phyloP scores from a whole-genome alignment of 441 rosid species.

The Populus hybrid region DNA sequence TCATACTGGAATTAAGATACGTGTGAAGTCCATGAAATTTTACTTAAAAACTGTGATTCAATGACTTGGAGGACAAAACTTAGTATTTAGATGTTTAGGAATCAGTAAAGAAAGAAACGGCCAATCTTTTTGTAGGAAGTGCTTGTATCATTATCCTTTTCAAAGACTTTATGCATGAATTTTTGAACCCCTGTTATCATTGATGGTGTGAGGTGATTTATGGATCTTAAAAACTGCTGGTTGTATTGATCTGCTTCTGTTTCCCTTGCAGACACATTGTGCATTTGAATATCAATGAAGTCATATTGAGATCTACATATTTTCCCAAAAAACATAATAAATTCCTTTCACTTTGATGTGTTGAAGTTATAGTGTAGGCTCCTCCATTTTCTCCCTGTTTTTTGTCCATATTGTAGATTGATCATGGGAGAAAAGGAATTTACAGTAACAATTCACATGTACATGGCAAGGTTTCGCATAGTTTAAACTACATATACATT shows the following conservation, averaged over 20 bases:
- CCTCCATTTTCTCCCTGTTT: neutral
- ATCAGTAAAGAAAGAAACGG: neutral
- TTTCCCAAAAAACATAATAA: neutral
- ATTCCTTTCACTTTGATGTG: neutral
- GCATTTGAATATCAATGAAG: neutral
- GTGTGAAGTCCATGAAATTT: neutral
- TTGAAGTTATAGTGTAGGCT: neutral
- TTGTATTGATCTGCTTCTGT: neutral
- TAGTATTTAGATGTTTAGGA: neutral
- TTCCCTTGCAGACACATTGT: neutral
- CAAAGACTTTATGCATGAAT: neutral
- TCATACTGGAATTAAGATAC: neutral
- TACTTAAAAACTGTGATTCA: neutral
- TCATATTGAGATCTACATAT: neutral
- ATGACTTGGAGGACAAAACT: neutral
- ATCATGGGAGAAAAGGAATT: neutral
- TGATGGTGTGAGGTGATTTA: neutral
- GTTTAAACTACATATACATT: neutral
- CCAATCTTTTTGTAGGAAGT: neutral
- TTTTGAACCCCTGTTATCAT: neutral
- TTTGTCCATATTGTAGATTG: neutral
- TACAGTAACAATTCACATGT: neutral
- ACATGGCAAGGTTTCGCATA: neutral
- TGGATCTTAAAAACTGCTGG: neutral
- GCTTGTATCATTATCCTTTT: neutral